Percentiles rank a stretch among this genome's conserved stretches.
Evolutionary conservation across 352 stramenopile genomes (phyloP).

Genomic region (Phytophthora meadii): DNA sequence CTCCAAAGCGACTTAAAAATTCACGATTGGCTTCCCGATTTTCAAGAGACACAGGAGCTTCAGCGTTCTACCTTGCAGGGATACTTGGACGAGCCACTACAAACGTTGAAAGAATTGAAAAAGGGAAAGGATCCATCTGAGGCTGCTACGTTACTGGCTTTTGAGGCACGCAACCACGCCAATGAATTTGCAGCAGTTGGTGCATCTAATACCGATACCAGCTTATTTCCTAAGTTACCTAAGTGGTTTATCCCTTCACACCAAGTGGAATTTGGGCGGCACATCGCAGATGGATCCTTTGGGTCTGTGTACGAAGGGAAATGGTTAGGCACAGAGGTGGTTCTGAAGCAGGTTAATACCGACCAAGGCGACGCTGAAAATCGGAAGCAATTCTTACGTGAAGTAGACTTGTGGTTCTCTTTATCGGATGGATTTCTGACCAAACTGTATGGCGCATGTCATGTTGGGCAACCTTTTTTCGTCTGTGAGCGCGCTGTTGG

Average conservation of each 20-base stretch:
- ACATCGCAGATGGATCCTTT: neutral
- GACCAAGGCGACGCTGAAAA: neutral
- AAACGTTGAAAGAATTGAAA: no score
- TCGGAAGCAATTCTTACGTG: neutral
- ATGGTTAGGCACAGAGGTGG: neutral
- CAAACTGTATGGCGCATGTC: constrained; percentile 8
- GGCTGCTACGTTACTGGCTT: no score
- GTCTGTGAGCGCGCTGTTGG: constrained; percentile 1
- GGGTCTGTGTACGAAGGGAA: neutral
- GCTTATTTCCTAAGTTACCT: neutral
- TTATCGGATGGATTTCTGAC: constrained; percentile 3
- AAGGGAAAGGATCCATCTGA: neutral
- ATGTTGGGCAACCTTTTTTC: constrained; percentile 9
- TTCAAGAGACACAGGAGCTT: no score
- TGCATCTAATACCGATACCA: no score
- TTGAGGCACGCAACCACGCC: no score
- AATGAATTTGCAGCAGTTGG: no score
- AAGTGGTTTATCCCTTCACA: neutral
- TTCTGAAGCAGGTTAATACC: neutral
- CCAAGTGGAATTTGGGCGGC: neutral
- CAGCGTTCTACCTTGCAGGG: no score
- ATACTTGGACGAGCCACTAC: no score
- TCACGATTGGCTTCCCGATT: no score
- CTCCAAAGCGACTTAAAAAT: no score
- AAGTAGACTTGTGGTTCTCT: constrained; percentile 13